These are phyloP conservation scores for Cyberlindnera mississippiensis DNA, from an alignment of 805 yeast species.

Conservation along the genomic window DNA sequence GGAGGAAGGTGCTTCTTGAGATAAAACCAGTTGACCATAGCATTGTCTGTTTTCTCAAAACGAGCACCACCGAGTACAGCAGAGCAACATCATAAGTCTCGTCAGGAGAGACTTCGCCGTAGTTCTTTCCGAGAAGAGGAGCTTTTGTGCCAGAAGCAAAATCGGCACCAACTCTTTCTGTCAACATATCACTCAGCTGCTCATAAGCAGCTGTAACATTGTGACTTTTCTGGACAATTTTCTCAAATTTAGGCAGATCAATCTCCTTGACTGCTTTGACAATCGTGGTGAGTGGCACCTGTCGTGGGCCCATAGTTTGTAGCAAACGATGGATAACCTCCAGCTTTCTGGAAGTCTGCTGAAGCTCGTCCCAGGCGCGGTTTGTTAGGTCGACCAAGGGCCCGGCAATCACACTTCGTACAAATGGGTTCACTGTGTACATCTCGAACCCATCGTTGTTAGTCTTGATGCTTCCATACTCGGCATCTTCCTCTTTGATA, in stretches of 20 bases:
- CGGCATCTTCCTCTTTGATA: slow-evolving; percentile 14
- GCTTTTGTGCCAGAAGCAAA: slow-evolving; percentile 25
- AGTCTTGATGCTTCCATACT: slow-evolving; percentile 31
- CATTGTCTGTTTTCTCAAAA: slow-evolving; percentile 45
- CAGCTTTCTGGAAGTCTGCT: slow-evolving; percentile 38
- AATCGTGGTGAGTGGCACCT: slow-evolving; percentile 36
- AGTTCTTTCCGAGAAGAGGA: slow-evolving; percentile 18
- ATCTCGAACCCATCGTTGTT: slow-evolving; percentile 27
- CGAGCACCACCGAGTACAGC: slow-evolving; percentile 44
- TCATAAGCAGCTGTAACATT: slow-evolving; percentile 28
- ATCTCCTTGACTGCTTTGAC: slow-evolving; percentile 33
- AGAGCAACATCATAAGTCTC: slow-evolving; percentile 25
- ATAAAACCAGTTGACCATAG: slow-evolving; percentile 38
- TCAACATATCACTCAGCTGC: slow-evolving; percentile 18
- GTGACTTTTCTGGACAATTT: slow-evolving; percentile 15
- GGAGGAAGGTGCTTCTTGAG: slow-evolving; percentile 32
- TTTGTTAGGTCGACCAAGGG: slow-evolving; percentile 37
- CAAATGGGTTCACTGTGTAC: slow-evolving; percentile 31
- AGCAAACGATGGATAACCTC: slow-evolving; percentile 43
- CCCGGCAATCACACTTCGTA: slow-evolving; percentile 31
- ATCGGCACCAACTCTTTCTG: slow-evolving; percentile 21
- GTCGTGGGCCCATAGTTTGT: slow-evolving; percentile 39
- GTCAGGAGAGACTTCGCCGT: slow-evolving; percentile 3
- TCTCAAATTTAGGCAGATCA: slow-evolving; percentile 28
- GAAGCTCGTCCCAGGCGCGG: slow-evolving; percentile 37